Evolutionary conservation across 129 eudicot genomes (phyloP).

Genomic region (Dittrichia graveolens): DNA sequence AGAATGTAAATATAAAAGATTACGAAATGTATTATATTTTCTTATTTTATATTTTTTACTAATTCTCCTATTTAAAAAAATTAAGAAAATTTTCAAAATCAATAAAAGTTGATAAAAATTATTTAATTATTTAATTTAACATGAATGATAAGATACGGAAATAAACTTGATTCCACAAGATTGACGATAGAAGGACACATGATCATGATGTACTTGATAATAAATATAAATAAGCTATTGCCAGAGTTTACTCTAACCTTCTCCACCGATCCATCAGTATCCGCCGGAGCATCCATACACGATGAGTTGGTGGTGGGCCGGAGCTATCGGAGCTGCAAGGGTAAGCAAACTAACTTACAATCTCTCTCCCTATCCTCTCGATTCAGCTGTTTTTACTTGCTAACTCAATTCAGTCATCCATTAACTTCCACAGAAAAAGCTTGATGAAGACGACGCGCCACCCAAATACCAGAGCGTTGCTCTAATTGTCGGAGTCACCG

Average conservation of each 20-base stretch:
- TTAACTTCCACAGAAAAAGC: conserved; percentile 52
- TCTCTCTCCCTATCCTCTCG: neutral
- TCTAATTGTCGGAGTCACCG: conserved; percentile 77
- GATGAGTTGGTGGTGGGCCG: conserved; percentile 86
- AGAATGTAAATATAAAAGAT: no score
- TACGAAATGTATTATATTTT: no score
- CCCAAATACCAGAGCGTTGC: conserved; percentile 66
- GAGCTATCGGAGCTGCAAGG: conserved; percentile 64
- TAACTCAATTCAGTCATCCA: neutral
- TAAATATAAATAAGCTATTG: neutral
- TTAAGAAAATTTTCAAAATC: no score
- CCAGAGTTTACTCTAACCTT: conserved; percentile 19
- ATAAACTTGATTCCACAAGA: no score
- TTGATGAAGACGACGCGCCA: conserved; percentile 60
- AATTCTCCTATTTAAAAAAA: no score
- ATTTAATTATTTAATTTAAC: no score
- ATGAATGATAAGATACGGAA: no score
- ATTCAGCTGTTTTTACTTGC: neutral
- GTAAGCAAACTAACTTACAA: conserved; percentile 2
- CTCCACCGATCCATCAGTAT: conserved; percentile 7
- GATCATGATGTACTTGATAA: neutral
- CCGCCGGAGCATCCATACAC: neutral
- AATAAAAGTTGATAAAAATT: no score
- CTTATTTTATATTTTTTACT: no score
- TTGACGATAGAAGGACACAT: no score